phyloP scores from a whole-genome alignment of 768 basidiomycete genomes.

The Boletus barrowsii region DNA sequence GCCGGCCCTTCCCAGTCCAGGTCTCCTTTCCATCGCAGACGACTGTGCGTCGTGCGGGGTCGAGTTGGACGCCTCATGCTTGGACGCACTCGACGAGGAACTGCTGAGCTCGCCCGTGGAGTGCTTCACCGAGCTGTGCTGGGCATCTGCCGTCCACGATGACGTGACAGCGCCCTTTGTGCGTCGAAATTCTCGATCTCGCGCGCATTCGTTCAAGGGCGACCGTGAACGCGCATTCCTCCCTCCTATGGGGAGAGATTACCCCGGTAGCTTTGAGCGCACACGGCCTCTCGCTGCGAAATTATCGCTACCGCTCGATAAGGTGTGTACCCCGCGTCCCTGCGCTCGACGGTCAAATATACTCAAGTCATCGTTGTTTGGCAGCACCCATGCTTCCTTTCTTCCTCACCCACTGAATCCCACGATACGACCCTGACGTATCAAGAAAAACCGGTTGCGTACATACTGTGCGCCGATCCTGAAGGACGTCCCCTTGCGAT shows the following conservation, averaged over 20 bases:
- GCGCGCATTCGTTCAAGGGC: slow-evolving; percentile 16
- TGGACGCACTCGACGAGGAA: slow-evolving; percentile 38
- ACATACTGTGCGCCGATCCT: slow-evolving; percentile 18
- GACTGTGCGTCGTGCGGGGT: slow-evolving; percentile 31
- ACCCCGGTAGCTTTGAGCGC: slow-evolving; percentile 9
- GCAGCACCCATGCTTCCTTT: slow-evolving; percentile 8
- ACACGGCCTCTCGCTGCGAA: slow-evolving; percentile 18
- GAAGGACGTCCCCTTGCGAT: slow-evolving; percentile 13
- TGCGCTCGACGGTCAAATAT: not conserved
- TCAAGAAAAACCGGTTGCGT: slow-evolving; percentile 9
- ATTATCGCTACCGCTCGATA: slow-evolving; percentile 14
- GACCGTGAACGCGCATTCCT: not conserved
- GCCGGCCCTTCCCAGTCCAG: not conserved
- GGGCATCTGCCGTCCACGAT: slow-evolving; percentile 34
- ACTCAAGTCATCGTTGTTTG: no score
- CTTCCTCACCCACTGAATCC: slow-evolving; percentile 7
- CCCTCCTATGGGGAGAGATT: not conserved
- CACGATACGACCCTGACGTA: slow-evolving; percentile 5
- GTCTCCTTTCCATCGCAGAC: slow-evolving; percentile 11
- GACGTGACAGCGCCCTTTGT: slow-evolving; percentile 6
- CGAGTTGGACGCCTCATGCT: slow-evolving; percentile 35
- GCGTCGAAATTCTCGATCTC: not conserved
- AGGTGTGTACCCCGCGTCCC: slow-evolving; percentile 2
- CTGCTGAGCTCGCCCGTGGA: slow-evolving; percentile 38
- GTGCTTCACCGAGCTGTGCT: slow-evolving; percentile 41